Evolutionary conservation across 2,329 filamentous ascomycete species (phyloP).

Genomic region (Zasmidium citrigriseum): DNA sequence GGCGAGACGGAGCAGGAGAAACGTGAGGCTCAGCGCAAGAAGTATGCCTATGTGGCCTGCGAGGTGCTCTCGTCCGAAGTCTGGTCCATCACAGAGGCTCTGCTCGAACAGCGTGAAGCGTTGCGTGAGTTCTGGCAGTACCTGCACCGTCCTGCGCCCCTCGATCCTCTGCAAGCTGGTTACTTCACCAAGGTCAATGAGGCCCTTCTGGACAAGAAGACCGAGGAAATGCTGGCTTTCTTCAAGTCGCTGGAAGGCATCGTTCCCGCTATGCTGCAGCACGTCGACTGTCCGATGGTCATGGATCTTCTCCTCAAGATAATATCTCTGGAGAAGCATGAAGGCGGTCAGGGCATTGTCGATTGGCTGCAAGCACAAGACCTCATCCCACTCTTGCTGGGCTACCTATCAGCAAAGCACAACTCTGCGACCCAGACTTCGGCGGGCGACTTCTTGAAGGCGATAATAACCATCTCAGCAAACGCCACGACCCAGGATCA

Average conservation of each 20-base stretch:
- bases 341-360: constrained; percentile 88
- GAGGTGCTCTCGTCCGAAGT: constrained; percentile 94
- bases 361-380: constrained; percentile 94
- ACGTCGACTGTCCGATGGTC: constrained; percentile 96
- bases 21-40: constrained; percentile 85
- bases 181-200: constrained; percentile 99
- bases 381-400: constrained; percentile 81
- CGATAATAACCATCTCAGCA: constrained; percentile 97
- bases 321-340: constrained; percentile 90
- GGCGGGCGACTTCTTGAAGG: constrained; percentile 95
- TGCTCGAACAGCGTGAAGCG: constrained; percentile 79
- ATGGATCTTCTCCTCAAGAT: constrained; percentile 98
- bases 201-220: constrained; percentile 95
- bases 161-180: constrained; percentile 90
- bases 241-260: constrained; percentile 82
- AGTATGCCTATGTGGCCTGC: constrained; percentile 89
- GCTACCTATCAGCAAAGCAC: constrained; percentile 82
- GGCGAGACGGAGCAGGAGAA: constrained; percentile 63
- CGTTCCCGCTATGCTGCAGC: constrained; percentile 80
- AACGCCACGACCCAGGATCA: constrained; percentile 98
- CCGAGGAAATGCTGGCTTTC: constrained; percentile 91
- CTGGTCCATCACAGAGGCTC: constrained; percentile 91
- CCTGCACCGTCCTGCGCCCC: constrained; percentile 75
- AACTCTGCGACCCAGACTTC: constrained; percentile 92
- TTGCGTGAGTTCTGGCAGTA: constrained; percentile 90